These are phyloP conservation scores for Alternaria metachromatica DNA, from an alignment of 2,329 filamentous ascomycete species.

Conservation along the genomic window DNA sequence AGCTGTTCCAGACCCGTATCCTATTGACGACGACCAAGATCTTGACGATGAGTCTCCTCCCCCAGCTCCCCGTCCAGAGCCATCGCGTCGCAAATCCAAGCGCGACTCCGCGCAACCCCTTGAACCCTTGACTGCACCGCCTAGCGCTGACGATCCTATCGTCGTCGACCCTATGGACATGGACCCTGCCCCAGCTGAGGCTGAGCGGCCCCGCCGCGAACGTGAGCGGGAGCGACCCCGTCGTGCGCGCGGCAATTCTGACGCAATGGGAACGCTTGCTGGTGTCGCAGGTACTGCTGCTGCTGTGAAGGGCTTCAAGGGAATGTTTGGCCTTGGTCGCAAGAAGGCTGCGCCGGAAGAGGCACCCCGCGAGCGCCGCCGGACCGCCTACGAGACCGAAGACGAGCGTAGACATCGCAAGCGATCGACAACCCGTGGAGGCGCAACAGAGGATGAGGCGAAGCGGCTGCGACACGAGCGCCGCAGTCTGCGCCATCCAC, in stretches of 20 bases:
- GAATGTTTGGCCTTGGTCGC: conserved; percentile 54
- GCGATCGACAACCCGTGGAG: conserved; percentile 44
- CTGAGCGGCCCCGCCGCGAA: conserved; percentile 51
- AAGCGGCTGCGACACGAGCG: conserved; percentile 47
- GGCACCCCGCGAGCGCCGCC: conserved; percentile 42
- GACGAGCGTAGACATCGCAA: conserved; percentile 48
- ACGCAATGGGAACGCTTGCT: conserved; percentile 61
- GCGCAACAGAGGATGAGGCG: conserved; percentile 45
- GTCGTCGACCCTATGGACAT: conserved; percentile 49
- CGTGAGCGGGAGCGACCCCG: conserved; percentile 43
- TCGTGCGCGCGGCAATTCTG: conserved; percentile 65
- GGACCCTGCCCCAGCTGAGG: conserved; percentile 55
- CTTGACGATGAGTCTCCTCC: conserved; percentile 52
- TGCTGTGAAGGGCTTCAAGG: conserved; percentile 63
- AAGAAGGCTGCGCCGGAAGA: conserved; percentile 43
- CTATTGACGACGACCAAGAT: conserved; percentile 67
- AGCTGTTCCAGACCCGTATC: conserved; percentile 64
- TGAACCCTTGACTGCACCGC: conserved; percentile 45
- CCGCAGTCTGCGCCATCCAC: conserved; percentile 41
- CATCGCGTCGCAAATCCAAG: conserved; percentile 52
- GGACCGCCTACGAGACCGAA: conserved; percentile 45
- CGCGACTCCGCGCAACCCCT: conserved; percentile 46
- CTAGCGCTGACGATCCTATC: conserved; percentile 53
- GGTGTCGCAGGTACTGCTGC: conserved; percentile 40
- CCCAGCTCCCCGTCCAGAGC: conserved; percentile 41